Conservation (phyloP, 441 rosid species). For the Erodium trifolium region DNA sequence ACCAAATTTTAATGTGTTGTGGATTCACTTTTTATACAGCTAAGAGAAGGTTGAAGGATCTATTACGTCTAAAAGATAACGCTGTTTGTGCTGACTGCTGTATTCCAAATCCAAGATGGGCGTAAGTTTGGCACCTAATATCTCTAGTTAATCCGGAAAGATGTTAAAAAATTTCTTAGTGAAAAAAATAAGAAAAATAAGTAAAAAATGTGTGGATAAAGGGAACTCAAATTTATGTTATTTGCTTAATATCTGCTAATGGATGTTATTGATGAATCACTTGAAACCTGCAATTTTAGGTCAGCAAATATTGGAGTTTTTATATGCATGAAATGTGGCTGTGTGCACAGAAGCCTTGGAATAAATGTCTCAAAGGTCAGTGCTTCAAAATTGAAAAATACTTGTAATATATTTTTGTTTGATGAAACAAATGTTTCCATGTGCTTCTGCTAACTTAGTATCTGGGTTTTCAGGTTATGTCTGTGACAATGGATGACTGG, state of each 20-base stretch:
- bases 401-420: not conserved
- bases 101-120: conserved; percentile 97
- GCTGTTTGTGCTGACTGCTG: conserved; percentile 86
- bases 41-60: conserved; percentile 65
- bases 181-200: not conserved
- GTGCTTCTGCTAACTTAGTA: not conserved
- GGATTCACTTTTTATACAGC: conserved; percentile 32
- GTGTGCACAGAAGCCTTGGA: conserved; percentile 96
- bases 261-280: not conserved
- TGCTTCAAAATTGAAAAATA: conserved; percentile 14
- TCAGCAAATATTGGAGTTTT: conserved; percentile 96
- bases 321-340: conserved; percentile 90
- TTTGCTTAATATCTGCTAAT: conserved; percentile 8
- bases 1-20: not conserved
- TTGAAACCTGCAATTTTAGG: conserved; percentile 39
- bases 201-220: not conserved
- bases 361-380: conserved; percentile 80
- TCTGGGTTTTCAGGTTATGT: conserved; percentile 50
- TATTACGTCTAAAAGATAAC: conserved; percentile 68
- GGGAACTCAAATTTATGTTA: not conserved
- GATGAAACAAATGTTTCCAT: not conserved
- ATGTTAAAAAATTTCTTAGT: not conserved
- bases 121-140: conserved; percentile 48
- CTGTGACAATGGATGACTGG: conserved; percentile 96
- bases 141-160: not conserved